A percentile compares a stretch with the other conserved stretches of the same genome.
Conservation (phyloP, 1,139 yeast genomes). For the Casaregolazyma suthepensis region DNA sequence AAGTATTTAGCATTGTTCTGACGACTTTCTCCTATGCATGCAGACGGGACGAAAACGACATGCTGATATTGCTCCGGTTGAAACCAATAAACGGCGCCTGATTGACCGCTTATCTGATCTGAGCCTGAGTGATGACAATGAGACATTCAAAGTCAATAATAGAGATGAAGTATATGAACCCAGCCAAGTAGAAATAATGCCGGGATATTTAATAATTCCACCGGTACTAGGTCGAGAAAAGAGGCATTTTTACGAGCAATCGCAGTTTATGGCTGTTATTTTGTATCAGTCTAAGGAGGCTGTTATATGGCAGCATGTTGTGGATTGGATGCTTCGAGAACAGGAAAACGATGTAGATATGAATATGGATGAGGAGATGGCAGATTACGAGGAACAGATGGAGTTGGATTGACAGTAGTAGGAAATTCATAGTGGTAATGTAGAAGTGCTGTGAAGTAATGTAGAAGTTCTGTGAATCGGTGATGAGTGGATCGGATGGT, state of each 20-base stretch:
- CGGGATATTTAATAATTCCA: conserved; percentile 20
- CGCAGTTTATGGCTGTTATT: neutral
- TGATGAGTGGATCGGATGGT: too few species aligned
- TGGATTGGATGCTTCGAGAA: neutral
- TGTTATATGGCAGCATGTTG: conserved; percentile 5
- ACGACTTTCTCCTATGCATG: neutral
- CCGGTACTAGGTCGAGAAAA: conserved; percentile 10
- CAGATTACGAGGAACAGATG: conserved; percentile 7
- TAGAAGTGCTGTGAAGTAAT: too few species aligned
- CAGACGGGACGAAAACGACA: conserved; percentile 3
- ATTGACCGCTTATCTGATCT: conserved; percentile 9
- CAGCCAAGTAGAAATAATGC: neutral
- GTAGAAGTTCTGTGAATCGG: too few species aligned
- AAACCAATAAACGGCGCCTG: conserved; percentile 10
- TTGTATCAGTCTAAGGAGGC: conserved; percentile 4
- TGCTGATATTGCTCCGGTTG: neutral
- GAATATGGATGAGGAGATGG: conserved; percentile 1
- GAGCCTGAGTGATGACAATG: conserved; percentile 3
- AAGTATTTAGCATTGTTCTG: neutral
- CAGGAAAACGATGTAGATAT: neutral
- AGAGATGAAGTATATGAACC: neutral
- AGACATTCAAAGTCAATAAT: neutral
- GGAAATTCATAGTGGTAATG: too few species aligned
- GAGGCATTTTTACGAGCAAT: conserved; percentile 16
- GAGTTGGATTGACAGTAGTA: conserved; percentile 2